Evolutionary conservation across 2,329 filamentous ascomycete genomes (phyloP).

Genomic region (Fusarium drepaniforme): DNA sequence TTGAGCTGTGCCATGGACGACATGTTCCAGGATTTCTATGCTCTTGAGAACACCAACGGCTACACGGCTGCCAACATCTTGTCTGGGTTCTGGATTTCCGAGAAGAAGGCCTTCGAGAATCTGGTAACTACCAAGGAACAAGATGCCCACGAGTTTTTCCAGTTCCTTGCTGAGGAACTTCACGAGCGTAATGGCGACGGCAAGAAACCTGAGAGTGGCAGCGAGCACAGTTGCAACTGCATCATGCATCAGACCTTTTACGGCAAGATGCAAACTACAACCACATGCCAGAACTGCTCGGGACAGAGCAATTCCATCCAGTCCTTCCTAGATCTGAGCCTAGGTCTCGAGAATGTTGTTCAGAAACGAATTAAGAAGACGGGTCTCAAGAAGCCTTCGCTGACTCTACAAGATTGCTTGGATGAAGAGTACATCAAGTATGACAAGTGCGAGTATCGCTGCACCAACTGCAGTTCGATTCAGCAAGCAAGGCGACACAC

Average conservation of each 20-base stretch:
- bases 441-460: conserved; percentile 92
- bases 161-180: conserved; percentile 92
- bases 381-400: conserved; percentile 57
- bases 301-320: conserved; percentile 87
- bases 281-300: conserved; percentile 89
- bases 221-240: conserved; percentile 80
- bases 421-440: conserved; percentile 87
- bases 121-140: conserved; percentile 94
- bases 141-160: conserved; percentile 97
- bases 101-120: conserved; percentile 77
- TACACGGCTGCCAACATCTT: conserved; percentile 93
- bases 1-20: conserved; percentile 79
- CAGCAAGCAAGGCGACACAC: conserved; percentile 88
- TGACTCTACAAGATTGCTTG: conserved; percentile 78
- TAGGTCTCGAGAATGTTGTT: conserved; percentile 82
- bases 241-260: conserved; percentile 96
- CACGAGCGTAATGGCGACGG: conserved; percentile 84
- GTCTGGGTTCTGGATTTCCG: conserved; percentile 89
- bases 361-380: conserved; percentile 73
- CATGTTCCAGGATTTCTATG: conserved; percentile 80
- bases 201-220: conserved; percentile 70
- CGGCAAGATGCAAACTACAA: conserved; percentile 89
- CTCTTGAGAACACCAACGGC: conserved; percentile 83
- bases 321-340: conserved; percentile 89
- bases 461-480: conserved; percentile 80